A percentile compares a stretch with the other conserved stretches of the same genome.
These are phyloP conservation scores for Aureobasidium sp. DNA, from an alignment of 2,329 filamentous ascomycete genomes.

Conservation along the genomic window DNA sequence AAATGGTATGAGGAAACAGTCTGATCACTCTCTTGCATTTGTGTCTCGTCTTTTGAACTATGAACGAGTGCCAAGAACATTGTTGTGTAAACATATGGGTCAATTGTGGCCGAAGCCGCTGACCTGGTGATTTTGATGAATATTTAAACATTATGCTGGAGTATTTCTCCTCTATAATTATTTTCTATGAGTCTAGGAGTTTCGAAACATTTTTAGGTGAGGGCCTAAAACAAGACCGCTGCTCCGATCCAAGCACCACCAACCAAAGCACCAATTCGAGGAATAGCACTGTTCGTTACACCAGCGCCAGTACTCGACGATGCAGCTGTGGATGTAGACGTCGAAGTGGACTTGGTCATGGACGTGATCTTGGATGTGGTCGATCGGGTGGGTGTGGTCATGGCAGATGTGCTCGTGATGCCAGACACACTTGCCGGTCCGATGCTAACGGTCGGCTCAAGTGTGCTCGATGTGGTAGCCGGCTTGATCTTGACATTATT, in stretches of 20 bases:
- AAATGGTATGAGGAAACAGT: neutral
- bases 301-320: neutral
- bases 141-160: conserved; percentile 3
- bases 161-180: neutral
- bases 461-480: neutral
- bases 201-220: neutral
- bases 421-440: conserved; percentile 3
- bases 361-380: neutral
- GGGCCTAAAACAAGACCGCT: neutral
- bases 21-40: neutral
- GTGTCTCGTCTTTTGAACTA: neutral
- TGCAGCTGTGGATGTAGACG: neutral
- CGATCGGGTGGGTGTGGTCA: neutral
- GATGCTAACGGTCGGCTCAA: neutral
- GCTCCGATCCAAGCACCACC: neutral
- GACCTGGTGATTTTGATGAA: neutral
- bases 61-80: neutral
- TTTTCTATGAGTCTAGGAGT: neutral
- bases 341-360: neutral
- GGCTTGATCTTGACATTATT: conserved; percentile 3
- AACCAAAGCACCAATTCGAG: neutral
- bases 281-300: neutral
- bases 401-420: neutral
- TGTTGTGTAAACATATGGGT: neutral
- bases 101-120: neutral